Conservation (phyloP, 192 early-diverging fungal genomes). For the Coemansia sp. region DNA sequence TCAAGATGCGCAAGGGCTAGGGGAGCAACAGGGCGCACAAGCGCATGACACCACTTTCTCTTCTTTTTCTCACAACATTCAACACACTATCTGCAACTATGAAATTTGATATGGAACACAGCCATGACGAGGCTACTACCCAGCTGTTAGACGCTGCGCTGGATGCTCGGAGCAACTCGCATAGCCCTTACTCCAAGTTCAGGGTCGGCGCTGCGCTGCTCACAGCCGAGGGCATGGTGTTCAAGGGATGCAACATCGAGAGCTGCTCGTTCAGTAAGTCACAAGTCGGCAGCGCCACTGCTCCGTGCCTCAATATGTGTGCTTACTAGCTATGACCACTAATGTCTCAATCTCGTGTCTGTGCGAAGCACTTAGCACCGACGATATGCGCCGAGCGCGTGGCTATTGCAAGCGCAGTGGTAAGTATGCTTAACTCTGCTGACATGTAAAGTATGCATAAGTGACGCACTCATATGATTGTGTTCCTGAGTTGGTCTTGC, state of each 20-base stretch:
- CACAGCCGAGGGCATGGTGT: conserved; percentile 61
- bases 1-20: background rate
- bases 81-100: background rate
- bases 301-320: background rate
- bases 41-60: background rate
- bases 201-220: conserved; percentile 84
- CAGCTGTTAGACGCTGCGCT: conserved; percentile 25
- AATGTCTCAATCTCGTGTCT: background rate
- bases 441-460: background rate
- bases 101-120: conserved; percentile 23
- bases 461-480: background rate
- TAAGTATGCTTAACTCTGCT: conserved; percentile 33
- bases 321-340: background rate
- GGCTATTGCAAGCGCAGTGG: conserved; percentile 85
- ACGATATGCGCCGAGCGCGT: conserved; percentile 91
- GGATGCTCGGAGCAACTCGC: conserved; percentile 69
- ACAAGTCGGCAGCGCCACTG: background rate
- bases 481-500: background rate
- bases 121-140: conserved; percentile 15
- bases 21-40: background rate
- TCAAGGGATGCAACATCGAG: conserved; percentile 84
- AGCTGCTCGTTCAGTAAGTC: conserved; percentile 77
- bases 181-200: conserved; percentile 91
- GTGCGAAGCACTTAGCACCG: conserved; percentile 40
- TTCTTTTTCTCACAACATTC: background rate